Evolutionary conservation across 495 filamentous ascomycete species (phyloP).

Genomic region (Pseudevernia furfuracea): DNA sequence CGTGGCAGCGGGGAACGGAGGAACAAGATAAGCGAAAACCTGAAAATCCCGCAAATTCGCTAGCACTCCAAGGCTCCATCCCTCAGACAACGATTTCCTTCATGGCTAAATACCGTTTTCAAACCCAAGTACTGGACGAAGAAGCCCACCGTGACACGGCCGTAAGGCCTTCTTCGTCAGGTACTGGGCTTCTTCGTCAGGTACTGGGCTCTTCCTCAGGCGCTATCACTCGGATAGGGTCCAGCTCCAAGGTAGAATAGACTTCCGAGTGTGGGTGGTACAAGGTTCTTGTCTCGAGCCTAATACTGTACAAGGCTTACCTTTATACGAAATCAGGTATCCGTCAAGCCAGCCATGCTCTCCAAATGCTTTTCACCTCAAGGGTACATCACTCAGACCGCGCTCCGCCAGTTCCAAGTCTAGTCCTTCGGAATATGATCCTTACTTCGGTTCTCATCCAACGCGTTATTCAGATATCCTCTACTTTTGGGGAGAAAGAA

Average conservation of each 20-base stretch:
- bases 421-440: no score
- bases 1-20: background rate
- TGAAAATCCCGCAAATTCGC: background rate
- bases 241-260: background rate
- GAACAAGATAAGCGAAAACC: background rate
- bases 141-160: no score
- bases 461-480: no score
- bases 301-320: background rate
- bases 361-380: background rate
- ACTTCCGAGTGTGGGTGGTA: no score
- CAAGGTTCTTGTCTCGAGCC: background rate
- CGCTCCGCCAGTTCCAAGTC: no score
- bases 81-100: background rate
- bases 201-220: no score
- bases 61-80: background rate
- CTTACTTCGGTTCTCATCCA: no score
- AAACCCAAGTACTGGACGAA: no score
- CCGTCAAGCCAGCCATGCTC: background rate
- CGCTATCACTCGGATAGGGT: background rate
- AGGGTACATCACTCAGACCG: background rate
- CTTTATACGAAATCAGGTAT: background rate
- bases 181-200: no score
- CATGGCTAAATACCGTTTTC: background rate
- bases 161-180: no score
- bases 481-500: no score